A percentile compares a stretch with the other conserved stretches of the same genome.
phyloP scores from a whole-genome alignment of 2,329 filamentous ascomycete species.

The Cercospora berteroae region DNA sequence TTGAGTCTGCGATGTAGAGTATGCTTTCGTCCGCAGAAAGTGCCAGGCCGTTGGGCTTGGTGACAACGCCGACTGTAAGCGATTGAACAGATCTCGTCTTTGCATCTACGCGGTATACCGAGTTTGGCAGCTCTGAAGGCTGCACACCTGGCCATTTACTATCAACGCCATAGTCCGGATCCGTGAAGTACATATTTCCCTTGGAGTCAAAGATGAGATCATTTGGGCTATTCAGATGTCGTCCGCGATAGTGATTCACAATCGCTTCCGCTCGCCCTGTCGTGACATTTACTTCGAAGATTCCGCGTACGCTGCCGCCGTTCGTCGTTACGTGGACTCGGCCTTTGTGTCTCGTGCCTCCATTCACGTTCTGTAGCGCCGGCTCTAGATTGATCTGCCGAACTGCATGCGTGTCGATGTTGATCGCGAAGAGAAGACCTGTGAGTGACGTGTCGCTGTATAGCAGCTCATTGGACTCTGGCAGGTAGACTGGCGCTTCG shows the following conservation, averaged over 20 bases:
- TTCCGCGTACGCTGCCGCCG: constrained; percentile 26
- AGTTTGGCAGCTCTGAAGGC: constrained; percentile 52
- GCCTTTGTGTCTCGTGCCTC: constrained; percentile 27
- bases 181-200: constrained; percentile 33
- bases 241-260: constrained; percentile 60
- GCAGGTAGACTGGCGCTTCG: constrained; percentile 32
- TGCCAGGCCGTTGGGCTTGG: constrained; percentile 31
- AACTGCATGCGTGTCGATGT: constrained; percentile 25
- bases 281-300: constrained; percentile 23
- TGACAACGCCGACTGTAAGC: constrained; percentile 51
- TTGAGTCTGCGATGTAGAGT: constrained; percentile 31
- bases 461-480: constrained; percentile 30
- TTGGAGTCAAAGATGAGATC: constrained; percentile 55
- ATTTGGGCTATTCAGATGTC: constrained; percentile 61
- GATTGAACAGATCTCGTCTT: constrained; percentile 51
- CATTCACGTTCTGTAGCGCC: constrained; percentile 29
- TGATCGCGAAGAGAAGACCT: constrained; percentile 27
- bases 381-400: constrained; percentile 26
- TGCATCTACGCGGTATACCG: constrained; percentile 58
- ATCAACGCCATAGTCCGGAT: constrained; percentile 37
- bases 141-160: constrained; percentile 55
- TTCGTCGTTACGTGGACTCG: constrained; percentile 30
- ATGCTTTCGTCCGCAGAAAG: constrained; percentile 28
- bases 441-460: constrained; percentile 30
- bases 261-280: constrained; percentile 36